A percentile compares a stretch with the other conserved stretches of the same genome.
phyloP scores from a whole-genome alignment of 2,329 filamentous ascomycete species.

The Trichoderma guizhouense region DNA sequence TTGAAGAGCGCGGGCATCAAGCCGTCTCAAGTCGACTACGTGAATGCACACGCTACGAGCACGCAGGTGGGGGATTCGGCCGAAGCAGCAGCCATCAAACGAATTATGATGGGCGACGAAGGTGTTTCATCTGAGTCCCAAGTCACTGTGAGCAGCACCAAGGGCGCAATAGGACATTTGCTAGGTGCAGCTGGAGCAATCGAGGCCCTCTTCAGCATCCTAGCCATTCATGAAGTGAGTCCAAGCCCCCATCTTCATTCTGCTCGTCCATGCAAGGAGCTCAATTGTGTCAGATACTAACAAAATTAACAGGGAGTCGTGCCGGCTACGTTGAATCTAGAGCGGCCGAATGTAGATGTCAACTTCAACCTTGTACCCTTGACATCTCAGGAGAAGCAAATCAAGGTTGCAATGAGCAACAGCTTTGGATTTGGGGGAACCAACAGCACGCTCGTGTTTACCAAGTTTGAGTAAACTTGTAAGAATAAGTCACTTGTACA shows the following conservation, averaged over 20 bases:
- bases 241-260: not conserved
- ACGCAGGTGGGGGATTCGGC: slow-evolving; percentile 83
- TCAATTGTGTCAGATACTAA: not conserved
- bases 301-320: slow-evolving; percentile 59
- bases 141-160: slow-evolving; percentile 87
- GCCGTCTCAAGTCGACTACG: slow-evolving; percentile 75
- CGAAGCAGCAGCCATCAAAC: slow-evolving; percentile 78
- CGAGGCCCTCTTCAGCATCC: slow-evolving; percentile 80
- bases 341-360: slow-evolving; percentile 62
- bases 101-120: slow-evolving; percentile 70
- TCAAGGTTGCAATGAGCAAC: slow-evolving; percentile 80
- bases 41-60: slow-evolving; percentile 94
- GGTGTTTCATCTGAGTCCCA: slow-evolving; percentile 59
- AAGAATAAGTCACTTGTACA: not conserved
- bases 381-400: slow-evolving; percentile 63
- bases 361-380: slow-evolving; percentile 83
- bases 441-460: slow-evolving; percentile 85
- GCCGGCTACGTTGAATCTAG: slow-evolving; percentile 83
- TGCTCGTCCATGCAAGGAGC: slow-evolving; percentile 3
- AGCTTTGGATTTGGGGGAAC: slow-evolving; percentile 98
- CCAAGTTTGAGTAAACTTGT: slow-evolving; percentile 28
- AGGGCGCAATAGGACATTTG: slow-evolving; percentile 87
- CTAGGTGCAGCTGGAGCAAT: slow-evolving; percentile 88
- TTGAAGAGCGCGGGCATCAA: slow-evolving; percentile 67
- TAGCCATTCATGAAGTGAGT: slow-evolving; percentile 74